Percentiles rank a stretch among this genome's conserved stretches.
phyloP scores from a whole-genome alignment of 257 asterid species.

The Jacaranda copaia region DNA sequence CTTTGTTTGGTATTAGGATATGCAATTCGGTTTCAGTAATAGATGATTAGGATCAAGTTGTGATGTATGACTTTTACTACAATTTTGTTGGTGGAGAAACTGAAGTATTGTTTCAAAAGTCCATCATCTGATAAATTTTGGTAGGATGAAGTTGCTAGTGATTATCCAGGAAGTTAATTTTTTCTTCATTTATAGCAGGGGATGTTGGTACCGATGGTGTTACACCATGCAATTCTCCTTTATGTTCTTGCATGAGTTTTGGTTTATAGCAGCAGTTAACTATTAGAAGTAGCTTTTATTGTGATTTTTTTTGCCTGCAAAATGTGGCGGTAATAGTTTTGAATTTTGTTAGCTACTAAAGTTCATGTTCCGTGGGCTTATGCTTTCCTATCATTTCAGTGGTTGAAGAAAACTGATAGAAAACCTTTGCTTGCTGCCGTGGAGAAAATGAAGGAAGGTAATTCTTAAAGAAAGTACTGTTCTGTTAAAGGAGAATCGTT shows the following conservation, averaged over 20 bases:
- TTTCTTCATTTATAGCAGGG: neutral
- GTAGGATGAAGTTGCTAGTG: conserved; percentile 23
- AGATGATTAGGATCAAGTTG: conserved; percentile 10
- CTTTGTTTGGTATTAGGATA: conserved; percentile 17
- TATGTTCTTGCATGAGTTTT: neutral
- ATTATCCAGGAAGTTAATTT: neutral
- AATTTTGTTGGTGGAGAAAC: neutral
- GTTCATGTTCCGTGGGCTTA: conserved; percentile 11
- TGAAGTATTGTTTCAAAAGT: neutral
- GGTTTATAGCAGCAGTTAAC: neutral
- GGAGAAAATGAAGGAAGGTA: conserved; percentile 85
- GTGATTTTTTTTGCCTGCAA: neutral
- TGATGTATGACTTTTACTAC: neutral
- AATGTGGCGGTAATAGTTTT: neutral
- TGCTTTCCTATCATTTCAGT: conserved; percentile 54
- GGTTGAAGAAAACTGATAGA: conserved; percentile 85
- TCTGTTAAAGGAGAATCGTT: neutral
- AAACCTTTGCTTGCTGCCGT: conserved; percentile 91
- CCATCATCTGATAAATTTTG: conserved; percentile 9
- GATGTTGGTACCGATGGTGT: conserved; percentile 8
- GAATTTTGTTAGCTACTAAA: neutral
- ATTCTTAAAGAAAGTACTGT: neutral
- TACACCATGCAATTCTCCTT: neutral
- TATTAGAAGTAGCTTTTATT: conserved; percentile 11
- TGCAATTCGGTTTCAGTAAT: neutral